Evolutionary conservation across 495 filamentous ascomycete species (phyloP).

Genomic region (Hyaloscypha hepaticicola): DNA sequence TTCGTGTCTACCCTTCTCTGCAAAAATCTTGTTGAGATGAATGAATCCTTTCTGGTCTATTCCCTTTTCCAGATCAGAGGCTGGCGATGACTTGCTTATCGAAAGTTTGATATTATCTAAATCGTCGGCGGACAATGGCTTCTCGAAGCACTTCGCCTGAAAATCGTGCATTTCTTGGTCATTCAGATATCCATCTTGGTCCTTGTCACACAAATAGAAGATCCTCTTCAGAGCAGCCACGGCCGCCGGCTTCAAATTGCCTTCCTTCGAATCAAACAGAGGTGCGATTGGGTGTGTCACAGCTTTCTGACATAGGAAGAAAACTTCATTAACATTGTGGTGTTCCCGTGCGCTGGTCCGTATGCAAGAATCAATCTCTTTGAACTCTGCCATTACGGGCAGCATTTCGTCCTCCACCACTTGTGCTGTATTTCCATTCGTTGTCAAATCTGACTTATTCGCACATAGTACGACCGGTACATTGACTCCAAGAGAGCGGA

Average conservation of each 20-base stretch:
- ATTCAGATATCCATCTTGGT: conserved; percentile 91
- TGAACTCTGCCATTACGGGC: conserved; percentile 97
- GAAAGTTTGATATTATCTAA: conserved; percentile 84
- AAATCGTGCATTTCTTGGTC: conserved; percentile 90
- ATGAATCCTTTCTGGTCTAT: conserved; percentile 82
- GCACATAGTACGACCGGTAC: conserved; percentile 97
- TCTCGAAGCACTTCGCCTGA: conserved; percentile 87
- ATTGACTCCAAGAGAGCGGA: conserved; percentile 94
- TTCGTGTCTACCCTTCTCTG: conserved; percentile 96
- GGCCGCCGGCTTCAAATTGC: conserved; percentile 81
- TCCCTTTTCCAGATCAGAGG: conserved; percentile 66
- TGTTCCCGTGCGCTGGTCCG: conserved; percentile 92
- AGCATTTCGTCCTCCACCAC: conserved; percentile 97
- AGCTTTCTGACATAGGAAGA: conserved; percentile 97
- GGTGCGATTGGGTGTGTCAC: conserved; percentile 97
- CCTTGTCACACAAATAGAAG: conserved; percentile 94
- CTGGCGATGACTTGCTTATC: conserved; percentile 64
- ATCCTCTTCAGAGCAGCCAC: conserved; percentile 81
- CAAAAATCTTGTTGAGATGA: conserved; percentile 89
- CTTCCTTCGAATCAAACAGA: conserved; percentile 93
- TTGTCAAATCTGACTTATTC: conserved; percentile 87
- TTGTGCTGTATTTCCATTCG: conserved; percentile 68
- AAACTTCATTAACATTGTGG: conserved; percentile 93
- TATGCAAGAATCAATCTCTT: conserved; percentile 98
- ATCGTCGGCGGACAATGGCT: conserved; percentile 73